Conservation (phyloP, 805 yeast genomes). For the Suhomyces kilbournensis region DNA sequence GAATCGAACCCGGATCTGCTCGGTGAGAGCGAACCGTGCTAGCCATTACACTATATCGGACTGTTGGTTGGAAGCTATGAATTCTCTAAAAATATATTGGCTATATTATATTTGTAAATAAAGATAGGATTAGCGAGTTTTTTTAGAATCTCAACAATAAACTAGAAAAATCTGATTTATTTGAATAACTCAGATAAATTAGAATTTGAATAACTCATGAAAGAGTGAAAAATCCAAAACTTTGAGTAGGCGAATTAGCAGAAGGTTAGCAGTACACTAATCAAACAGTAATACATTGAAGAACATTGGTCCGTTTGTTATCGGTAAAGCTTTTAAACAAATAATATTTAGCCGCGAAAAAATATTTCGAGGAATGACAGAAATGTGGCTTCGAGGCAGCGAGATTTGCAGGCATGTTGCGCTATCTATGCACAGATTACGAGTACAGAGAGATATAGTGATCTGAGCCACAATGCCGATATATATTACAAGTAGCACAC, state of each 20-base stretch:
- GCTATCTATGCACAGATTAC: background rate
- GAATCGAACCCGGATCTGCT: conserved; percentile 7
- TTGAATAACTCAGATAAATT: no score
- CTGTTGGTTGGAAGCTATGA: background rate
- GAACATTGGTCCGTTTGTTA: background rate
- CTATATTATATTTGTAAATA: no score
- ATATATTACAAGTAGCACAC: background rate
- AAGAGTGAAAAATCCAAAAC: no score
- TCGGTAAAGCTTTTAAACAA: background rate
- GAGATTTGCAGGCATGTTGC: background rate
- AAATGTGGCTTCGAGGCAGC: background rate
- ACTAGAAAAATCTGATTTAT: no score
- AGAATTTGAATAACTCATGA: no score
- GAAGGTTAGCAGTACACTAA: background rate
- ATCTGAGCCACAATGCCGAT: background rate
- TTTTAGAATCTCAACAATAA: no score
- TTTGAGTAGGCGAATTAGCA: no score
- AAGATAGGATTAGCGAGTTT: no score
- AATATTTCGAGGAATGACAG: background rate
- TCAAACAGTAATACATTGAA: background rate
- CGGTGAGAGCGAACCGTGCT: conserved; percentile 7
- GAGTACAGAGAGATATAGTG: background rate
- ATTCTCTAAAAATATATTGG: background rate
- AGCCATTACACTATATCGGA: conserved; percentile 7
- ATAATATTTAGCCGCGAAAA: background rate